Percentiles rank a stretch among this genome's conserved stretches.
Conservation (phyloP, 2,329 filamentous ascomycete species). For the Ophiobolus disseminans region DNA sequence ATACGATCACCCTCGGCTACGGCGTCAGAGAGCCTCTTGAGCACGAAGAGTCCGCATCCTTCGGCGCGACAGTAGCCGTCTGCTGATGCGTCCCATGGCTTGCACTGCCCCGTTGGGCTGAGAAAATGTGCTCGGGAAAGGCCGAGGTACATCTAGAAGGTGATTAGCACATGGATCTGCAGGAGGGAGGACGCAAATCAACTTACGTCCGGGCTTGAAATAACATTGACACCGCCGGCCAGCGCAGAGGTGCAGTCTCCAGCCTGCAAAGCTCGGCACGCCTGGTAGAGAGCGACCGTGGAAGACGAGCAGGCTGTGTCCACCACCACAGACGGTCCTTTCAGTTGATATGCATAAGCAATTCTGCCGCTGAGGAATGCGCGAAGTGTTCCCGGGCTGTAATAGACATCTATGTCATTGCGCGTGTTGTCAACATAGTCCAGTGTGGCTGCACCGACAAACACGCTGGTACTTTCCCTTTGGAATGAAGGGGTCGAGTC, state of each 20-base stretch:
- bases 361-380: slow-evolving; percentile 61
- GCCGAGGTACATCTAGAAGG: slow-evolving; percentile 31
- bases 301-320: slow-evolving; percentile 47
- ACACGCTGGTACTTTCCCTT: slow-evolving; percentile 33
- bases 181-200: no score
- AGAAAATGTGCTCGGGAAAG: slow-evolving; percentile 27
- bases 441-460: slow-evolving; percentile 32
- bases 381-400: slow-evolving; percentile 31
- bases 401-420: no score
- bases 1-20: slow-evolving; percentile 35
- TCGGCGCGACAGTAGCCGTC: slow-evolving; percentile 46
- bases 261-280: slow-evolving; percentile 31
- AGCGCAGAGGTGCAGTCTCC: slow-evolving; percentile 33
- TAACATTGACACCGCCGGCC: slow-evolving; percentile 28
- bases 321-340: slow-evolving; percentile 50
- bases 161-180: no score
- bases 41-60: slow-evolving; percentile 29
- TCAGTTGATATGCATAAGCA: slow-evolving; percentile 44
- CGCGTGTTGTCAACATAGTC: not conserved
- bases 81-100: slow-evolving; percentile 36
- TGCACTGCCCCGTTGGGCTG: slow-evolving; percentile 39
- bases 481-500: slow-evolving; percentile 31
- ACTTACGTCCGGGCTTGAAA: slow-evolving; percentile 38
- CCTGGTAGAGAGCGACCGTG: slow-evolving; percentile 34
- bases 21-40: slow-evolving; percentile 42